Percentiles rank a stretch among this genome's conserved stretches.
Evolutionary conservation across 306 rosid species (phyloP).

Genomic region (Heteromeles arbutifolia): DNA sequence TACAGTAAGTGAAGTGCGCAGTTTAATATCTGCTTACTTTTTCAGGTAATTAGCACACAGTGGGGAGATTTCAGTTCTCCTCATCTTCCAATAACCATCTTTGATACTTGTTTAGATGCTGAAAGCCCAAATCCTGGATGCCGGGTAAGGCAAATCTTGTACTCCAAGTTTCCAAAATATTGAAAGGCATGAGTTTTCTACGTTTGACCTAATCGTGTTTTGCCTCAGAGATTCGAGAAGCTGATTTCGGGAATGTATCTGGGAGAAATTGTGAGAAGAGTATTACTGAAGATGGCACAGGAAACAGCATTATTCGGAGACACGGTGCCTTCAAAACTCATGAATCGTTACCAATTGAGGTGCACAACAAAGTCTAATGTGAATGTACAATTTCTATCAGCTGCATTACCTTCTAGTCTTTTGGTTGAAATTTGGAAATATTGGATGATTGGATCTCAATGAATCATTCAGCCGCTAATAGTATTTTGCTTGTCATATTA

Average conservation of each 20-base stretch:
- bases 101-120: conserved; percentile 44
- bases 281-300: conserved; percentile 47
- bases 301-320: conserved; percentile 60
- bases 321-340: conserved; percentile 39
- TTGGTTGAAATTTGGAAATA: background rate
- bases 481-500: background rate
- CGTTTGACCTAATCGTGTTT: conserved; percentile 1
- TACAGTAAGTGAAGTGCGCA: background rate
- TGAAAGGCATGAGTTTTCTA: background rate
- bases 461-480: background rate
- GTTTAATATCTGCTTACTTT: conserved; percentile 11
- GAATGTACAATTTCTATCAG: background rate
- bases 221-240: conserved; percentile 46
- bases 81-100: conserved; percentile 52
- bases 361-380: conserved; percentile 4
- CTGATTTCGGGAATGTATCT: conserved; percentile 49
- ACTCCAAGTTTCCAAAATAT: background rate
- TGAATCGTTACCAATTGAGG: conserved; percentile 51
- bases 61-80: conserved; percentile 57
- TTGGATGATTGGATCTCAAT: background rate
- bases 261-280: conserved; percentile 67
- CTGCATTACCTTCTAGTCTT: background rate
- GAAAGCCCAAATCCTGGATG: conserved; percentile 52
- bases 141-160: conserved; percentile 27
- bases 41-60: conserved; percentile 58